These are phyloP conservation scores for Penicillium fimorum DNA, from an alignment of 495 filamentous ascomycete genomes.

Conservation along the genomic window DNA sequence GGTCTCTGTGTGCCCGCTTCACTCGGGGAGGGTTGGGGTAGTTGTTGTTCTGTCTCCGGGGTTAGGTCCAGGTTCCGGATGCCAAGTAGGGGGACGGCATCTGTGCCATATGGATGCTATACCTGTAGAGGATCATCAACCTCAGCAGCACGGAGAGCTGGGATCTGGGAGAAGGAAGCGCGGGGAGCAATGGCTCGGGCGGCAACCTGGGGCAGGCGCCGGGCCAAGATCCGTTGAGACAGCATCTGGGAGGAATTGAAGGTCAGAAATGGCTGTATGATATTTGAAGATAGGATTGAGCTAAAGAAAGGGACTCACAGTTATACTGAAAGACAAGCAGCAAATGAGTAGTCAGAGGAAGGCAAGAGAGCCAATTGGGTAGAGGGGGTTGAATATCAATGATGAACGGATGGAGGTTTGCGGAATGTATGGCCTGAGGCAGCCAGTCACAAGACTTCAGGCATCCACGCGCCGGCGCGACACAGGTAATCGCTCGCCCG, in stretches of 20 bases:
- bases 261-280: conserved; percentile 14
- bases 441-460: conserved; percentile 9
- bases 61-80: conserved; percentile 12
- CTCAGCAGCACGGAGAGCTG: conserved; percentile 53
- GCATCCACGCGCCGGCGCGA: conserved; percentile 30
- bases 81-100: conserved; percentile 4
- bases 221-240: conserved; percentile 56
- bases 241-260: conserved; percentile 56
- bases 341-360: conserved; percentile 27
- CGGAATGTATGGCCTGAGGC: conserved; percentile 25
- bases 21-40: conserved; percentile 83
- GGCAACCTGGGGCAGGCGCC: conserved; percentile 47
- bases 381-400: conserved; percentile 29
- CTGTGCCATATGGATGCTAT: conserved; percentile 19
- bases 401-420: conserved; percentile 41
- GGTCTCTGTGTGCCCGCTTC: conserved; percentile 88
- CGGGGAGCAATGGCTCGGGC: conserved; percentile 51
- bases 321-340: conserved; percentile 30
- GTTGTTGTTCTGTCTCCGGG: conserved; percentile 72
- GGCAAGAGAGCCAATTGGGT: conserved; percentile 22
- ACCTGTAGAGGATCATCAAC: conserved; percentile 79
- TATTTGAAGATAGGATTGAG: not conserved
- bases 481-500: conserved; percentile 25
- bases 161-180: conserved; percentile 53
- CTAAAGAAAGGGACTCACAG: conserved; percentile 22